phyloP scores from a whole-genome alignment of 2,329 filamentous ascomycete genomes.

The Paraphaeosphaeria minitans region DNA sequence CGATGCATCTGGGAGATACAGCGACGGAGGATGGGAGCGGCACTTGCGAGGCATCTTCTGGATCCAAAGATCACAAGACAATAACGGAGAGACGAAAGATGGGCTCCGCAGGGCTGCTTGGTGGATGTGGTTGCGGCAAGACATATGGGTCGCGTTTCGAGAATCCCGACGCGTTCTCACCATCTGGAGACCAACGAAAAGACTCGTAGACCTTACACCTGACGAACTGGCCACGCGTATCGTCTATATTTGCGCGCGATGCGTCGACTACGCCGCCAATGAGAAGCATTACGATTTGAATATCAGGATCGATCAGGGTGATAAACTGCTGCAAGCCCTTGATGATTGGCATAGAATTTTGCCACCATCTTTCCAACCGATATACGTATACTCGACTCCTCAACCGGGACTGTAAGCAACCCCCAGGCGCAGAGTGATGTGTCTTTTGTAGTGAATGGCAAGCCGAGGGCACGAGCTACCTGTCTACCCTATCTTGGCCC shows the following conservation, averaged over 20 bases:
- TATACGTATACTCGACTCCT: slow-evolving; percentile 38
- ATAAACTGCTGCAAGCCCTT: slow-evolving; percentile 54
- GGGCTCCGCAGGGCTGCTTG: slow-evolving; percentile 64
- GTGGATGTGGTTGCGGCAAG: slow-evolving; percentile 71
- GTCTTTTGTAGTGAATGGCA: no score
- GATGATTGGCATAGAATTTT: slow-evolving; percentile 57
- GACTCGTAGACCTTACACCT: slow-evolving; percentile 54
- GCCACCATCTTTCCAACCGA: slow-evolving; percentile 52
- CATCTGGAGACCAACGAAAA: slow-evolving; percentile 62
- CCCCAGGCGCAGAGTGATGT: no score
- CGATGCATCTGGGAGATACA: slow-evolving; percentile 55
- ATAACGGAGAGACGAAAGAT: slow-evolving; percentile 61
- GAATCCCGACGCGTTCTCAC: slow-evolving; percentile 62
- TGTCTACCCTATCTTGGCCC: no score
- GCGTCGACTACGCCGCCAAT: slow-evolving; percentile 63
- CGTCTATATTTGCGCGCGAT: slow-evolving; percentile 61
- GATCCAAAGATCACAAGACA: slow-evolving; percentile 67
- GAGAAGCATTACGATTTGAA: slow-evolving; percentile 53
- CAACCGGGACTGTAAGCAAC: slow-evolving; percentile 14
- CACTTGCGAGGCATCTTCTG: slow-evolving; percentile 70
- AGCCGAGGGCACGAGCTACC: no score
- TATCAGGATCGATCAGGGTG: slow-evolving; percentile 54
- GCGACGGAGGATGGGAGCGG: slow-evolving; percentile 61
- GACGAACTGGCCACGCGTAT: slow-evolving; percentile 61
- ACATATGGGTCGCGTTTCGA: slow-evolving; percentile 68